These are phyloP conservation scores for Colletotrichum sp. DNA, from an alignment of 2,329 filamentous ascomycete genomes.

Conservation along the genomic window DNA sequence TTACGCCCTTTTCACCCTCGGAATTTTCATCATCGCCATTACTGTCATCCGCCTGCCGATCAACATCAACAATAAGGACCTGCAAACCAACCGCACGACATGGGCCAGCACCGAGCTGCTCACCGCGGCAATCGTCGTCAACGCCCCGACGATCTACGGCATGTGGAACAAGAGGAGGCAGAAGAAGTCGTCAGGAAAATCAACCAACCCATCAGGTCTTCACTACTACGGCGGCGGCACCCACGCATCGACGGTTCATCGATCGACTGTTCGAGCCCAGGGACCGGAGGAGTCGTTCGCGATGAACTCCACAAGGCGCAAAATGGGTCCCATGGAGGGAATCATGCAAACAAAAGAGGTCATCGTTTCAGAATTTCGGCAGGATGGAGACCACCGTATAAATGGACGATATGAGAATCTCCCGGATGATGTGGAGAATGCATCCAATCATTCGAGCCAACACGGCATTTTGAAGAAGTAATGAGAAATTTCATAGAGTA, in stretches of 20 bases:
- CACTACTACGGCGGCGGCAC: constrained; percentile 9
- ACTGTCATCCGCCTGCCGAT: constrained; percentile 43
- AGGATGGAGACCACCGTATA: neutral
- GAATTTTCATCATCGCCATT: constrained; percentile 42
- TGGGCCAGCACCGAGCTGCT: constrained; percentile 43
- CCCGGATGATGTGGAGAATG: constrained; percentile 11
- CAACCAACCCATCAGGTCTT: neutral
- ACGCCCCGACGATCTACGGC: constrained; percentile 40
- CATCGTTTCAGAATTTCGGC: constrained; percentile 15
- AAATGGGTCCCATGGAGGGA: constrained; percentile 9
- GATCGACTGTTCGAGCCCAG: neutral
- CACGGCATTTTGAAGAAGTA: constrained; percentile 6
- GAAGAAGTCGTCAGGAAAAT: constrained; percentile 26
- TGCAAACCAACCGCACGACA: constrained; percentile 39
- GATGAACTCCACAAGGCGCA: constrained; percentile 1
- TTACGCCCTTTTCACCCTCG: constrained; percentile 38
- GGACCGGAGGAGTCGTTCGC: neutral
- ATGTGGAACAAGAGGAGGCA: constrained; percentile 33
- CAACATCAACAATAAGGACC: constrained; percentile 36
- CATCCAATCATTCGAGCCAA: constrained; percentile 1
- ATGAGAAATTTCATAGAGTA: neutral
- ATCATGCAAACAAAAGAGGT: constrained; percentile 21
- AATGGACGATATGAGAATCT: constrained; percentile 9
- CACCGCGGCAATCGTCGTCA: constrained; percentile 34
- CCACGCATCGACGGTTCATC: constrained; percentile 3